Conservation (phyloP, 768 basidiomycete species). For the Mycena polygramma region DNA sequence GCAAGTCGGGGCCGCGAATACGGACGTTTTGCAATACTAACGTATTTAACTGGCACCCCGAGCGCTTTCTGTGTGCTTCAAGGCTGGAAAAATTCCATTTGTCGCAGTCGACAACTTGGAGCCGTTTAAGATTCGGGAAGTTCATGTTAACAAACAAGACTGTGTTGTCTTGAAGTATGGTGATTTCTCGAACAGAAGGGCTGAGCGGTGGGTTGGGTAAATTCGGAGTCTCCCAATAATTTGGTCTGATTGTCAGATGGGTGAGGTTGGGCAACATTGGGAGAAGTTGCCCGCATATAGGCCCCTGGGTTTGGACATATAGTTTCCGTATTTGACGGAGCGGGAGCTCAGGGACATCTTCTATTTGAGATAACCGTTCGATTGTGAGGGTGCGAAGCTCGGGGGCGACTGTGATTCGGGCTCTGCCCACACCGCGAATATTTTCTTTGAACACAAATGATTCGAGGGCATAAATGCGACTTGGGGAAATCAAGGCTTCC, state of each 20-base stretch:
- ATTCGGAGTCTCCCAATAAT: not conserved
- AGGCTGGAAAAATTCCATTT: not conserved
- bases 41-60: not conserved
- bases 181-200: not conserved
- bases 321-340: not conserved
- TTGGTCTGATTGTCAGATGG: too few species aligned
- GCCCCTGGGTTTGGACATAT: not conserved
- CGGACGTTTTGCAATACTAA: not conserved
- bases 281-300: not conserved
- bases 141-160: not conserved
- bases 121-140: not conserved
- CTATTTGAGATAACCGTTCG: not conserved
- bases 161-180: not conserved
- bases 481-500: not conserved
- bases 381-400: not conserved
- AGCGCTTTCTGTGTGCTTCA: not conserved
- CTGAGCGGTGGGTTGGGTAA: not conserved
- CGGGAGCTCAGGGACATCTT: not conserved
- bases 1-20: not conserved
- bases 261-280: not conserved
- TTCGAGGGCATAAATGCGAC: not conserved
- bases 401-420: not conserved
- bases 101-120: not conserved
- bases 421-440: not conserved
- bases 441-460: not conserved